Conservation (phyloP, 305 asterid species). For the Solanum hybrid region DNA sequence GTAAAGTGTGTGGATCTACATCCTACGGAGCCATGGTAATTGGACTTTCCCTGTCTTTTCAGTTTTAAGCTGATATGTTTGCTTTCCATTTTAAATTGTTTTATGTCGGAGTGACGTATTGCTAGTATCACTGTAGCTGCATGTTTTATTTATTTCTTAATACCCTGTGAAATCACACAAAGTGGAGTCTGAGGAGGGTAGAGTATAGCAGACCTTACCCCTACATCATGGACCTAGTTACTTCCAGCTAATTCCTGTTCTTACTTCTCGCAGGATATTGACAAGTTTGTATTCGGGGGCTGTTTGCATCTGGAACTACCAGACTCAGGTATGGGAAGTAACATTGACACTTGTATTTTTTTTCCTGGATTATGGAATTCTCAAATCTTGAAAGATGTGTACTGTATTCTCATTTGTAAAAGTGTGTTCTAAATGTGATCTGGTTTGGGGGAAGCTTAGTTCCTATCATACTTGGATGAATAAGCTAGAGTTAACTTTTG, state of each 20-base stretch:
- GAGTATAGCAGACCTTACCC: neutral
- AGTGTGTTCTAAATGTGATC: neutral
- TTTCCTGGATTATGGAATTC: neutral
- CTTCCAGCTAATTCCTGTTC: neutral
- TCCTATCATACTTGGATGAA: neutral
- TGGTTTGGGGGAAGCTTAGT: neutral
- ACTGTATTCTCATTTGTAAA: neutral
- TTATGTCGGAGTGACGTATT: neutral
- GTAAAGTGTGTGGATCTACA: slow-evolving; percentile 96
- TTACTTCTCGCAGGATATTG: slow-evolving; percentile 48
- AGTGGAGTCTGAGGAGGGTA: neutral
- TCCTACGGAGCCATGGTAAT: slow-evolving; percentile 96
- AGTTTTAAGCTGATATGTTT: neutral
- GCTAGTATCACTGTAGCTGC: neutral
- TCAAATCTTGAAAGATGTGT: neutral
- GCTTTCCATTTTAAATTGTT: neutral
- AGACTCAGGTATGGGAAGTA: slow-evolving; percentile 56
- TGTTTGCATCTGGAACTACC: slow-evolving; percentile 87
- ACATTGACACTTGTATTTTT: neutral
- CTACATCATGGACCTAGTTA: neutral
- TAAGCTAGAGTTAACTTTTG: neutral
- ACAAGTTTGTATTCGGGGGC: slow-evolving; percentile 85
- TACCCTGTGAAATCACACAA: neutral
- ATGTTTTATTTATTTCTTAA: neutral
- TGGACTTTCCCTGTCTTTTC: neutral